Conservation (phyloP, 345 rosid species). For the Balakata baccata region DNA sequence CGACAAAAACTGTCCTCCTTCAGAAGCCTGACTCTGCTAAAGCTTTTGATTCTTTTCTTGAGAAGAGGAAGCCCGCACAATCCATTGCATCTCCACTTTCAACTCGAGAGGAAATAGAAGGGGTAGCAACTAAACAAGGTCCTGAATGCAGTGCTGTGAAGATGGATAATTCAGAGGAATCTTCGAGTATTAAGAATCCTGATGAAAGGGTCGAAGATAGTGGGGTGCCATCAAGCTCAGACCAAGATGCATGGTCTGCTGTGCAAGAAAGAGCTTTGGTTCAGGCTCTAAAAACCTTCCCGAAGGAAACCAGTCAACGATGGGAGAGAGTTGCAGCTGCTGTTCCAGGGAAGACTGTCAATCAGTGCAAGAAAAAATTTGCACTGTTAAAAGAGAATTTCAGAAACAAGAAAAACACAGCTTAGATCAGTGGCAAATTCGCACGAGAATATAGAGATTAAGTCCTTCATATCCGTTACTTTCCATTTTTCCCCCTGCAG, state of each 20-base stretch:
- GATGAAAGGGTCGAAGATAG: constrained; percentile 28
- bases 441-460: not conserved
- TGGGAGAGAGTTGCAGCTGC: constrained; percentile 99
- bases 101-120: constrained; percentile 68
- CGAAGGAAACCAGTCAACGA: constrained; percentile 80
- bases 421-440: constrained; percentile 19
- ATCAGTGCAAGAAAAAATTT: constrained; percentile 93
- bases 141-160: constrained; percentile 25
- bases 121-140: constrained; percentile 30
- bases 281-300: constrained; percentile 95
- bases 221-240: constrained; percentile 54
- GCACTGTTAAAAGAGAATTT: constrained; percentile 74
- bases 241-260: constrained; percentile 82
- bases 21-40: constrained; percentile 88
- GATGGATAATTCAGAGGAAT: constrained; percentile 30
- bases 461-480: not conserved
- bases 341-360: constrained; percentile 87
- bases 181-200: constrained; percentile 37
- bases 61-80: constrained; percentile 77
- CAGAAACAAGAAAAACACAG: constrained; percentile 65
- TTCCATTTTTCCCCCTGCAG: not conserved
- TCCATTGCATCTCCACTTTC: constrained; percentile 83
- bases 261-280: constrained; percentile 91
- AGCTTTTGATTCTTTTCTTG: constrained; percentile 95
- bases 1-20: constrained; percentile 91